A percentile compares a stretch with the other conserved stretches of the same genome.
phyloP scores from a whole-genome alignment of 306 rosid species.

The Dryas octopetala region DNA sequence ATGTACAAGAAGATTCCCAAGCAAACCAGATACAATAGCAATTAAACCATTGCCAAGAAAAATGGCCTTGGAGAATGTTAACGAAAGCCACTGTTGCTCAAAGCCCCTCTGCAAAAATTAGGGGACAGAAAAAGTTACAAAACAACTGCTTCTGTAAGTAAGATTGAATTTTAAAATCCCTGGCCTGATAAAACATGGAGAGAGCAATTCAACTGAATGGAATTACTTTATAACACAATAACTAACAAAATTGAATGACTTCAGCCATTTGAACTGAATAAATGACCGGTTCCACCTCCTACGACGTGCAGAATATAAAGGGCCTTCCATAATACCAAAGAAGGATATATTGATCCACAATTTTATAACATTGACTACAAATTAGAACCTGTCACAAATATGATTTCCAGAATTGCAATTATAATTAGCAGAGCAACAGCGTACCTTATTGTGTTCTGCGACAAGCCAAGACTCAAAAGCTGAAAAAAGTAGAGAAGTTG shows the following conservation, averaged over 20 bases:
- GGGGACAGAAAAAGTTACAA: constrained; percentile 7
- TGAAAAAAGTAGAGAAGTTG: constrained; percentile 92
- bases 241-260: neutral
- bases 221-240: neutral
- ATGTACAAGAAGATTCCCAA: constrained; percentile 90
- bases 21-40: constrained; percentile 83
- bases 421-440: neutral
- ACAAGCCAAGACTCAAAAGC: constrained; percentile 99
- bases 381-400: neutral
- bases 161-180: neutral
- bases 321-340: neutral
- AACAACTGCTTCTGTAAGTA: neutral
- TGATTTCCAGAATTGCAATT: neutral
- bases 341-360: neutral
- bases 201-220: neutral
- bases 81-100: constrained; percentile 93
- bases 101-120: constrained; percentile 74
- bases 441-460: constrained; percentile 89
- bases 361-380: neutral
- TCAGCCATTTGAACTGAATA: neutral
- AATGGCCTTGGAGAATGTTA: constrained; percentile 89
- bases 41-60: constrained; percentile 91
- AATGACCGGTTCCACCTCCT: neutral
- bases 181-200: neutral
- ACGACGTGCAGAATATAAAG: neutral